Evolutionary conservation across 2,329 filamentous ascomycete species (phyloP).

Genomic region (Phaeosphaeriaceae sp.): DNA sequence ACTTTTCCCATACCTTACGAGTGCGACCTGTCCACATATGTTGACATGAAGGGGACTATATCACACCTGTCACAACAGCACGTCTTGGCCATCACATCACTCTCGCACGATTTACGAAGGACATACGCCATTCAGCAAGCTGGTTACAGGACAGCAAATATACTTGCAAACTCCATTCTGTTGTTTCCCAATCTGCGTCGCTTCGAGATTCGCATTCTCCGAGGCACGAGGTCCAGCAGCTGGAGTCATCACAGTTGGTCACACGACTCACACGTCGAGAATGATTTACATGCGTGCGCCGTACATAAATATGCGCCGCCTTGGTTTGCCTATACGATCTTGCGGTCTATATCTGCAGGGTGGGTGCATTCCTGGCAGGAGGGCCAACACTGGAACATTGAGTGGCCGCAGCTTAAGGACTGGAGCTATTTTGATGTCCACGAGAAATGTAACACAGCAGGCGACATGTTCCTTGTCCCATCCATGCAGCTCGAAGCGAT

Average conservation of each 20-base stretch:
- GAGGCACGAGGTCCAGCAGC: background rate
- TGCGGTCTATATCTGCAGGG: background rate
- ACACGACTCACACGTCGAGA: background rate
- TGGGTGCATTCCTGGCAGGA: constrained; percentile 2
- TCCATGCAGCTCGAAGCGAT: constrained; percentile 1
- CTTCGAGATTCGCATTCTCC: constrained; percentile 4
- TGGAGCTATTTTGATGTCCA: background rate
- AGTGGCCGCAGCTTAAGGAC: constrained; percentile 5
- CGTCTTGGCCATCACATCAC: constrained; percentile 3
- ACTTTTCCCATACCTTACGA: constrained; percentile 3
- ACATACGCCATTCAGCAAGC: background rate
- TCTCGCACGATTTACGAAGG: constrained; percentile 2
- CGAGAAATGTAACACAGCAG: background rate
- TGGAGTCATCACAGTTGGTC: background rate
- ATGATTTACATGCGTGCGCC: background rate
- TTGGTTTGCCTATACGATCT: constrained; percentile 2
- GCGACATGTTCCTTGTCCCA: background rate
- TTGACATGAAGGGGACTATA: background rate
- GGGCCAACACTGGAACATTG: constrained; percentile 2
- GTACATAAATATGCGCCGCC: background rate
- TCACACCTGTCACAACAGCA: constrained; percentile 1
- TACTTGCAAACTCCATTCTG: constrained; percentile 9
- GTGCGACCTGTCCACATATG: background rate
- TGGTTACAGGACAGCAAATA: background rate
- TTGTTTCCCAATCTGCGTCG: constrained; percentile 4